These are phyloP conservation scores for Alternaria gaisen DNA, from an alignment of 2,329 filamentous ascomycete genomes.

Conservation along the genomic window DNA sequence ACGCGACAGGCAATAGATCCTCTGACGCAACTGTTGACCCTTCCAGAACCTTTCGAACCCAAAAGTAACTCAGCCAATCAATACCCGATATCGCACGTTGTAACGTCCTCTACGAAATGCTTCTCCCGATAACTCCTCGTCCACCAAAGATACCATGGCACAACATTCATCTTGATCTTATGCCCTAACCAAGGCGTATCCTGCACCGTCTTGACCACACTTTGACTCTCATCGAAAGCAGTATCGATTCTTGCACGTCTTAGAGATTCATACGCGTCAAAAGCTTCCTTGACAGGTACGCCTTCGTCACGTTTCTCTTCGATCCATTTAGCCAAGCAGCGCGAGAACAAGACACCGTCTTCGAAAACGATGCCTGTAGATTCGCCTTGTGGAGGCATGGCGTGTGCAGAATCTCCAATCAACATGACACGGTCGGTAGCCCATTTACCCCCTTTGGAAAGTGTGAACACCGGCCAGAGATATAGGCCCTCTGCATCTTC, in stretches of 20 bases:
- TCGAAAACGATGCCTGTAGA: slow-evolving; percentile 63
- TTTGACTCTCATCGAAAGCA: slow-evolving; percentile 58
- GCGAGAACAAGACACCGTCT: slow-evolving; percentile 60
- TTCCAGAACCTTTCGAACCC: background rate
- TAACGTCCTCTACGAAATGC: slow-evolving; percentile 59
- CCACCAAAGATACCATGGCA: slow-evolving; percentile 60
- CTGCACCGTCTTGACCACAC: slow-evolving; percentile 56
- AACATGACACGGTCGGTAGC: slow-evolving; percentile 55
- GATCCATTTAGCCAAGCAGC: slow-evolving; percentile 55
- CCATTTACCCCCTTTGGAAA: slow-evolving; percentile 56
- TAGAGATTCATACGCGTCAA: slow-evolving; percentile 59
- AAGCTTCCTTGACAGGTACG: slow-evolving; percentile 54
- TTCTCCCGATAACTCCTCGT: slow-evolving; percentile 52
- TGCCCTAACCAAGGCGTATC: slow-evolving; percentile 57
- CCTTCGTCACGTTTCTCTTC: slow-evolving; percentile 43
- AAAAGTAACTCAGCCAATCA: slow-evolving; percentile 20
- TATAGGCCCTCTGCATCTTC: slow-evolving; percentile 55
- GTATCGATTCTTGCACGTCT: slow-evolving; percentile 55
- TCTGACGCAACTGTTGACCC: background rate
- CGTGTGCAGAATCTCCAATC: slow-evolving; percentile 58
- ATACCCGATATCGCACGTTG: slow-evolving; percentile 51
- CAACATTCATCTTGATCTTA: slow-evolving; percentile 55
- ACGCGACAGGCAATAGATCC: background rate
- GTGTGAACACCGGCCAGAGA: slow-evolving; percentile 58
- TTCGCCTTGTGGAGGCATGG: slow-evolving; percentile 63